Percentiles rank a stretch among this genome's conserved stretches.
These are phyloP conservation scores for Cercospora brassicicola DNA, from an alignment of 2,329 filamentous ascomycete species.

Conservation along the genomic window DNA sequence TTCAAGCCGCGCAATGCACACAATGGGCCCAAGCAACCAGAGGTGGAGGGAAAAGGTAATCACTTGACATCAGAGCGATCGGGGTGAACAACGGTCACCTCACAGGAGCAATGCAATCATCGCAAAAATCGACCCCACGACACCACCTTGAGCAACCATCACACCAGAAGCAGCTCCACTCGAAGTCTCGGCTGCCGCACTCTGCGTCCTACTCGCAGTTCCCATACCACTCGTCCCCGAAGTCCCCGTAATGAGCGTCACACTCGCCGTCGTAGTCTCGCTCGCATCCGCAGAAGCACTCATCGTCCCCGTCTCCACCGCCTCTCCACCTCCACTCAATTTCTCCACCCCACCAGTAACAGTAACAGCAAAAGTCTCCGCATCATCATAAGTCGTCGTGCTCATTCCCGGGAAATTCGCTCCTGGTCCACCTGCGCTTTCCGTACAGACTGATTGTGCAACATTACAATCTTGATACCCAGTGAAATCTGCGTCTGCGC, in stretches of 20 bases:
- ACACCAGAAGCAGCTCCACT: conserved; percentile 6
- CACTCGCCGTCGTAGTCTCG: background rate
- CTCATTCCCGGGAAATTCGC: conserved; percentile 27
- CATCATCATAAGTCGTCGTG: conserved; percentile 23
- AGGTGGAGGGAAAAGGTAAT: background rate
- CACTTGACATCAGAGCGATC: background rate
- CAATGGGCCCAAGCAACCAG: background rate
- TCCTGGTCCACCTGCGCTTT: conserved; percentile 18
- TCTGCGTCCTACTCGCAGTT: conserved; percentile 10
- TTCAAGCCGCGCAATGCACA: background rate
- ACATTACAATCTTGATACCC: conserved; percentile 25
- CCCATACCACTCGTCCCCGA: conserved; percentile 2
- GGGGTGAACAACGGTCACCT: background rate
- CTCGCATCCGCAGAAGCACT: background rate
- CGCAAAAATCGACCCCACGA: background rate
- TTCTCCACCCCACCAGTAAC: conserved; percentile 22
- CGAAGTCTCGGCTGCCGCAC: conserved; percentile 13
- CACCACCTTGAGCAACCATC: background rate
- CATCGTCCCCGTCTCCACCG: background rate
- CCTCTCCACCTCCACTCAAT: conserved; percentile 11
- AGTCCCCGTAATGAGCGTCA: conserved; percentile 8
- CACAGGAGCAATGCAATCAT: background rate
- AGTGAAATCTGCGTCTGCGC: conserved; percentile 18
- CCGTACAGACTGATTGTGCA: conserved; percentile 17
- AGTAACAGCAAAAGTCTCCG: conserved; percentile 21